Evolutionary conservation across 78 protist species (phyloP), one percentile per base, ranked within the genome.

Genomic region (Dictyostelium brefeldianum): DNA sequence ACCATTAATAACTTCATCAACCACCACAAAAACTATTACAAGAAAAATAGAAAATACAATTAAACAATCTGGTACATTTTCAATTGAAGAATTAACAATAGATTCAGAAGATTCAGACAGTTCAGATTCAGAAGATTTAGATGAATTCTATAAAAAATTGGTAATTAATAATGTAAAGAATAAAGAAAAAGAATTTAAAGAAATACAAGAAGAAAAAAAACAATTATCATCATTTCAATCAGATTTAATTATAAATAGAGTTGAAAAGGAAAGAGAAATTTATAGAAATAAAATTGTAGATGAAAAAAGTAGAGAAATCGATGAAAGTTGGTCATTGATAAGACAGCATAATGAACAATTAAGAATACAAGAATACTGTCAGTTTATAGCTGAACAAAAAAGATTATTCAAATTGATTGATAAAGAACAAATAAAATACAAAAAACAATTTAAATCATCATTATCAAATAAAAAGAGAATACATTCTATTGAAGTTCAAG

Each of bases 201-300:
- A 65, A 15, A 4, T 27, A 69, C n/a, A 59, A 43, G 22, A 59
- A 31, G 20, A 67, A 41, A 43, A 22, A 43, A 8, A 36, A 18
- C 59, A 80, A 62, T 62, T 78, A 25, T 11, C 12, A 78, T 71
- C 78, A 71, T 71, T 41, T 43, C 78, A 71, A 46, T 41, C 78
- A 6, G 78, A 71, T 1, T 43, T 41, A 41, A 71, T 71, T 8
- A 41, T 71, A 43, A 75, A 75, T 18, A 75, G 31, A 75, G 54
- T 50, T 36, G 67, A 75, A 27, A 41, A 54, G 14, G 50, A 50
- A 27, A 50, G 64, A 75, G 50, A 75, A 9, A 75, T 50, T 46
- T 22, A 50, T 25, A 50, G 15, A 8, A 43, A 57, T 22, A 17
- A 41, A 43, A 17, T 22, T 20, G 27, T 59, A 36, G 46, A 59